A percentile compares a stretch with the other conserved stretches of the same genome.
Evolutionary conservation across 768 basidiomycete genomes (phyloP).

Genomic region (Podaxis rugospora): DNA sequence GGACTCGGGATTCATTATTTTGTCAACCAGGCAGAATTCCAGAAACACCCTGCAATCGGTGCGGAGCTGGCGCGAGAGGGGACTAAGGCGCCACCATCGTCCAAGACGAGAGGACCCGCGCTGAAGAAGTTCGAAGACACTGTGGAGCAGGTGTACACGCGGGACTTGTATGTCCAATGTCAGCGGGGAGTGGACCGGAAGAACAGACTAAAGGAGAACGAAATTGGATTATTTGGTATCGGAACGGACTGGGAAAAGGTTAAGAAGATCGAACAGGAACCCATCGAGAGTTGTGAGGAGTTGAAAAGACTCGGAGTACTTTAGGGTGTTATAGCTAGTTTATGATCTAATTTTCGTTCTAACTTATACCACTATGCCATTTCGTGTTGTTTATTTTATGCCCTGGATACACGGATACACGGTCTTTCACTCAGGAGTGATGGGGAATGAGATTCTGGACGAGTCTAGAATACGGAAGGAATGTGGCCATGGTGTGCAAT

Average conservation of each 20-base stretch:
- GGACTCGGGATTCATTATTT: conserved; percentile 76
- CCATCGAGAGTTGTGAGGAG: conserved; percentile 73
- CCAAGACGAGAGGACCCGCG: conserved; percentile 41
- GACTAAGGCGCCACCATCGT: conserved; percentile 27
- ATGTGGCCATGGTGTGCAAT: background rate
- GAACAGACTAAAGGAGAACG: conserved; percentile 66
- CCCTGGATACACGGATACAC: background rate
- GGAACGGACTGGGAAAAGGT: conserved; percentile 94
- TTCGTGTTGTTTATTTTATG: conserved; percentile 6
- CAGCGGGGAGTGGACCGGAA: conserved; percentile 63
- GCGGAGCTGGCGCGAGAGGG: conserved; percentile 59
- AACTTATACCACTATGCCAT: conserved; percentile 4
- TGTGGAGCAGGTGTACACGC: conserved; percentile 74
- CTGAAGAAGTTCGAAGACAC: conserved; percentile 65
- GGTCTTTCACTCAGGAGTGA: background rate
- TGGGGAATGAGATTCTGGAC: background rate
- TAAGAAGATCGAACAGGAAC: conserved; percentile 62
- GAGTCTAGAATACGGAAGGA: conserved; percentile 12
- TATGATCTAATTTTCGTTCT: conserved; percentile 11
- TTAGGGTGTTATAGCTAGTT: conserved; percentile 20
- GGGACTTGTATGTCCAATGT: conserved; percentile 68
- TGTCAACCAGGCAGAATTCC: conserved; percentile 75
- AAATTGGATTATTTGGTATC: conserved; percentile 85
- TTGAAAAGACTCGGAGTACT: conserved; percentile 59
- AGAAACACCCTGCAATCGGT: conserved; percentile 71